Percentiles rank a stretch among this genome's conserved stretches.
Conservation (phyloP, 495 filamentous ascomycete genomes). For the Mytilinidion resinicola region DNA sequence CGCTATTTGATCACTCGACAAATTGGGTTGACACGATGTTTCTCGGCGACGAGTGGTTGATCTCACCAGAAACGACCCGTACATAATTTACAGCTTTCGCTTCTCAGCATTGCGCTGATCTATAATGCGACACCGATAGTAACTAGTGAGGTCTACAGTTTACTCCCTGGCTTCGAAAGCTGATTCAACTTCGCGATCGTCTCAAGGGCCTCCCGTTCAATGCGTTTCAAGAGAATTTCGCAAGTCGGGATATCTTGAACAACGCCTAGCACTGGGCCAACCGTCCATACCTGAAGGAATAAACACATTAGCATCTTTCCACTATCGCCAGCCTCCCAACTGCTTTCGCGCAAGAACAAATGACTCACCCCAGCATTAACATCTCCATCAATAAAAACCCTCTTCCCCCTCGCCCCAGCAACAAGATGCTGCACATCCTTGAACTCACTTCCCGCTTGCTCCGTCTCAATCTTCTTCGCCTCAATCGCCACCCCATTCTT, state of each 20-base stretch:
- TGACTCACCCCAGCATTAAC: conserved; percentile 74
- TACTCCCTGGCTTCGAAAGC: background rate
- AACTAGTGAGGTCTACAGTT: background rate
- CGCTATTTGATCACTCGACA: background rate
- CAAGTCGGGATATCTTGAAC: conserved; percentile 49
- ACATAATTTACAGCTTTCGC: background rate
- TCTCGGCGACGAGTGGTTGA: background rate
- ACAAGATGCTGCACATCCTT: conserved; percentile 81
- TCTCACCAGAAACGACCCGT: background rate
- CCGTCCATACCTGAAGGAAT: conserved; percentile 55
- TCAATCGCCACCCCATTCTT: conserved; percentile 78
- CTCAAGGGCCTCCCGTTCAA: background rate
- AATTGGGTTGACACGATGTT: background rate
- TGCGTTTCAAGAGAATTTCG: background rate
- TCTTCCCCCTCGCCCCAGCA: conserved; percentile 77
- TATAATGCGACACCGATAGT: background rate
- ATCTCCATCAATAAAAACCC: conserved; percentile 88
- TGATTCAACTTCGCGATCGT: background rate
- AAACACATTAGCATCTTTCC: background rate
- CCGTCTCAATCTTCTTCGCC: conserved; percentile 70
- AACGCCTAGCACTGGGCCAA: conserved; percentile 62
- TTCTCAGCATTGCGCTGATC: background rate
- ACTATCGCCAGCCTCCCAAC: background rate
- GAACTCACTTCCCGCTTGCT: conserved; percentile 81
- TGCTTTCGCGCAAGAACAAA: conserved; percentile 57